phyloP scores from a whole-genome alignment of 208 protist species.

The Leishmania tropica region DNA sequence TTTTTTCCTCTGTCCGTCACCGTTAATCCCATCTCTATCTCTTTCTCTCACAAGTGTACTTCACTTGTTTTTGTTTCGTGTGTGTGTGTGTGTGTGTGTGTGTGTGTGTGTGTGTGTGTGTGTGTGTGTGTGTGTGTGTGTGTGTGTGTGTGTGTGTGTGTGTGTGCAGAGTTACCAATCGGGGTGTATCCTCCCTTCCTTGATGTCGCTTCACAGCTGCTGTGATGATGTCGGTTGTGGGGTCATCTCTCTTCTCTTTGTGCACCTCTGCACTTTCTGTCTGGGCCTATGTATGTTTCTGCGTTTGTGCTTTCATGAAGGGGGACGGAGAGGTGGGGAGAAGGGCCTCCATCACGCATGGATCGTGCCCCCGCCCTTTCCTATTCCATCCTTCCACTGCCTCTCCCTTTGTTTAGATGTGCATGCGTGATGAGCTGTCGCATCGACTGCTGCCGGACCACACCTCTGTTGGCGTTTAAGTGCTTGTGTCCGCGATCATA shows the following conservation, averaged over 20 bases:
- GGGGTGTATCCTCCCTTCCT: background rate
- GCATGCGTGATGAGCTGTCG: background rate
- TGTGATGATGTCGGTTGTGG: background rate
- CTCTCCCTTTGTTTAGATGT: background rate
- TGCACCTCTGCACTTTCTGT: background rate
- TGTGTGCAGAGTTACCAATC: background rate
- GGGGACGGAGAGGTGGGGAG: no score
- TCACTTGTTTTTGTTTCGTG: background rate
- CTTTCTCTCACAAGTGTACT: background rate
- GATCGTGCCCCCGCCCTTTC: background rate
- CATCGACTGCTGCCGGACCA: background rate
- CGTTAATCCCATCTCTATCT: background rate
- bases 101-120: background rate
- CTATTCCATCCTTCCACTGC: background rate
- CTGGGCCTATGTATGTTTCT: background rate
- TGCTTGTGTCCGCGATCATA: background rate
- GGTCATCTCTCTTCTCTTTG: background rate
- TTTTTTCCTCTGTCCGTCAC: background rate
- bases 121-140: background rate
- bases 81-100: background rate
- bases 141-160: background rate
- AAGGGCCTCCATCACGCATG: background rate
- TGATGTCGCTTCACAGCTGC: background rate
- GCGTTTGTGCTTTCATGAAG: background rate
- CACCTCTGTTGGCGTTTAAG: background rate